These are phyloP conservation scores for Cardamine occulta DNA, from an alignment of 345 rosid genomes.

Conservation along the genomic window DNA sequence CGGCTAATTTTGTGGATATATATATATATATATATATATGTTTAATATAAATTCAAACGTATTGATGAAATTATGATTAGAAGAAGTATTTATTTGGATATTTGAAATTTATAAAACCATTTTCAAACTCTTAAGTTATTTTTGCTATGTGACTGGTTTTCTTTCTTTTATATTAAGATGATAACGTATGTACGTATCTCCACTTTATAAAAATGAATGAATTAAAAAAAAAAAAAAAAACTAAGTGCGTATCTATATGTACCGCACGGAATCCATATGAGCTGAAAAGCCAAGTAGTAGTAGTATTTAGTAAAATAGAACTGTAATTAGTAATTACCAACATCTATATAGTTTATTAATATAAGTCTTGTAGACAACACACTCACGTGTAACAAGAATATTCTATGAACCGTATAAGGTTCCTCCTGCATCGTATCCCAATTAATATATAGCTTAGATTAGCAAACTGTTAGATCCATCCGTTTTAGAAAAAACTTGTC, in stretches of 20 bases:
- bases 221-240: not conserved
- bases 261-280: conserved; percentile 26
- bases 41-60: not conserved
- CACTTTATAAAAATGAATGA: conserved; percentile 5
- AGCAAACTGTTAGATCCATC: not conserved
- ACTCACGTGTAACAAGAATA: conserved; percentile 38
- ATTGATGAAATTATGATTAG: not conserved
- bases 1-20: not conserved
- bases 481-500: not conserved
- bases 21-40: too few species aligned
- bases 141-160: not conserved
- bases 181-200: conserved; percentile 23
- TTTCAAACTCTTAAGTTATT: not conserved
- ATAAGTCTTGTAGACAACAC: not conserved
- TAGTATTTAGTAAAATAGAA: not conserved
- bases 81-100: not conserved
- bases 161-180: not conserved
- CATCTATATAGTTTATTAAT: not conserved
- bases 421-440: not conserved
- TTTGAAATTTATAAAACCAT: not conserved
- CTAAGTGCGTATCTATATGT: not conserved
- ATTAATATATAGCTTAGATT: not conserved
- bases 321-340: not conserved
- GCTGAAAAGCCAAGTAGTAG: not conserved
- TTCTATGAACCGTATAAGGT: conserved; percentile 26